Evolutionary conservation across 306 rosid genomes (phyloP), one percentile per base, ranked within the genome.

Genomic region (Cicer cuneatum): DNA sequence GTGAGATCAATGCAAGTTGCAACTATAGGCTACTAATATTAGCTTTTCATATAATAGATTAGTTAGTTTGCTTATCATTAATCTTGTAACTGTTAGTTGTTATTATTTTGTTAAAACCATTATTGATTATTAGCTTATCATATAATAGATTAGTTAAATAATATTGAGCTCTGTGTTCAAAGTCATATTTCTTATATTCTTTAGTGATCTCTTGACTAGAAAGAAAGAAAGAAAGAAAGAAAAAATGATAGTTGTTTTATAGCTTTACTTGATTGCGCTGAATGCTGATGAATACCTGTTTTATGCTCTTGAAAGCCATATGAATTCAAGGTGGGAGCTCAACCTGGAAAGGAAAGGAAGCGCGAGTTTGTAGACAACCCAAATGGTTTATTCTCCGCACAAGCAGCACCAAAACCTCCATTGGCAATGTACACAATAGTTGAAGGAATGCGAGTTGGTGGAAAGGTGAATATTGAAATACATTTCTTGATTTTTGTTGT

Each of bases 341-440:
- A 89, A 13, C 91, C 98, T 0, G 98, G 98, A 49, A 94, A 90
- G 84, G 98, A 94, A 80, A 85, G 98, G 87, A 94, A 91, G 78
- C 91, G 97, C 11, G 97, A 91, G 5, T 90, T 85, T 79, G 97
- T 86, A 9, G 97, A 94, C 81, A 94, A 89, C 46, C 96, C 97
- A 16, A 94, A 94, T 78, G 97, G 97, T 71, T 76, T 94, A 38
- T 91, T 94, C 85, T 94, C 97, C 16, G 97, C 97, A 70, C 98
- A 94, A 86, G 98, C 98, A 48, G 85, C 97, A 52, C 98, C 98
- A 7, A 94, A 88, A 84, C 98, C 98, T 29, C 98, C 97, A 1
- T 81, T 85, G 8, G 97, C 98, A 24, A 75, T 94, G 95, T 91
- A 94, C 73, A 52, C 88, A 2, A 42, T 87, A 14, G 87, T 92